These are phyloP conservation scores for Diaporthe aspalathi DNA, from an alignment of 2,329 filamentous ascomycete genomes.

Conservation along the genomic window DNA sequence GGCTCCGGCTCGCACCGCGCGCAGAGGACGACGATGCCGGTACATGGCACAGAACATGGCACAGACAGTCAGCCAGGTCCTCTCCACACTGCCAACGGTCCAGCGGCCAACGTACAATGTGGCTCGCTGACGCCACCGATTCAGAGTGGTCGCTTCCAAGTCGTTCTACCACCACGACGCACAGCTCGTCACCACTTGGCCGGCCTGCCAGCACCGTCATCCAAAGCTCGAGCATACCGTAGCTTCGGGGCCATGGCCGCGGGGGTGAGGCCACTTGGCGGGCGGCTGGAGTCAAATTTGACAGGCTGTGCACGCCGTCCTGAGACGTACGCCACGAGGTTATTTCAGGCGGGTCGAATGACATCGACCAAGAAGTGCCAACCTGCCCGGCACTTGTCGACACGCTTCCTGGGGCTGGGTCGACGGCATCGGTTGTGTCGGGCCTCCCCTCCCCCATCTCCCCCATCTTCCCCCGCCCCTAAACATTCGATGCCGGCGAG, in stretches of 20 bases:
- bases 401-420: background rate
- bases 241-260: background rate
- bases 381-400: conserved; percentile 19
- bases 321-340: conserved; percentile 27
- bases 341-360: conserved; percentile 25
- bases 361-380: conserved; percentile 29
- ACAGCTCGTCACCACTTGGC: conserved; percentile 9
- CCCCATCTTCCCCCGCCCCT: background rate
- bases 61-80: background rate
- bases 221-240: background rate
- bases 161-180: background rate
- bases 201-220: background rate
- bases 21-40: background rate
- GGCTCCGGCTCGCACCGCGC: background rate
- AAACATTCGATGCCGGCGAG: conserved; percentile 30
- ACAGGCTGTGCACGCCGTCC: conserved; percentile 28
- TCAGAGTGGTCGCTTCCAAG: background rate
- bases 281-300: conserved; percentile 24
- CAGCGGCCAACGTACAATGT: no score
- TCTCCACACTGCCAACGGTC: conserved; percentile 20
- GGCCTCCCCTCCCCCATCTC: conserved; percentile 1
- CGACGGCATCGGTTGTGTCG: conserved; percentile 12
- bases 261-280: conserved; percentile 23
- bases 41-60: background rate
- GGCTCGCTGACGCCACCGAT: conserved; percentile 35